These are phyloP conservation scores for Baorangia bicolor DNA, from an alignment of 768 basidiomycete genomes.

Conservation along the genomic window DNA sequence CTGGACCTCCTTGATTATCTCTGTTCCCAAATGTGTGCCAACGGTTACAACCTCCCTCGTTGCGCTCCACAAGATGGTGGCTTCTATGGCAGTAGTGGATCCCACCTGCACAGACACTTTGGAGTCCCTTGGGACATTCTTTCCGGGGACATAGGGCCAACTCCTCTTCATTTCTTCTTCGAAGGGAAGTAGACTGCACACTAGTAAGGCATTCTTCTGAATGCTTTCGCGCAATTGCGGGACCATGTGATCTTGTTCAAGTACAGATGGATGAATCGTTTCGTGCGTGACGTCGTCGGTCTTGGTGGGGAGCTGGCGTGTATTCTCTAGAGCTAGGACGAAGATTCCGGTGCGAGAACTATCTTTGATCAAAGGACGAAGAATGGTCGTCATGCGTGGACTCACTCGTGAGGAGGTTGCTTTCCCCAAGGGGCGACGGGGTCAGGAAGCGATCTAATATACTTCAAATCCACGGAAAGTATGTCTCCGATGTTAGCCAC, in stretches of 20 bases:
- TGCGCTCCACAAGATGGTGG: slow-evolving; percentile 15
- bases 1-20: slow-evolving; percentile 23
- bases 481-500: slow-evolving; percentile 54
- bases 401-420: slow-evolving; percentile 64
- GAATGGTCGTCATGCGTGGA: neutral
- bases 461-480: slow-evolving; percentile 54
- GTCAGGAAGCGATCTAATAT: slow-evolving; percentile 47
- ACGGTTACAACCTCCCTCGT: slow-evolving; percentile 17
- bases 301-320: slow-evolving; percentile 48
- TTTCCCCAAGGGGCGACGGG: slow-evolving; percentile 61
- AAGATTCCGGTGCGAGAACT: slow-evolving; percentile 61
- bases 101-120: slow-evolving; percentile 5
- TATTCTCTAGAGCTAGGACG: slow-evolving; percentile 40
- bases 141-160: slow-evolving; percentile 45
- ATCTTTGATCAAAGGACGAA: neutral
- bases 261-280: slow-evolving; percentile 59
- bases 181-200: slow-evolving; percentile 46
- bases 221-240: slow-evolving; percentile 38
- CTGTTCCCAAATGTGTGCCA: slow-evolving; percentile 16
- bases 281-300: slow-evolving; percentile 53
- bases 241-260: slow-evolving; percentile 41
- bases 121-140: slow-evolving; percentile 11
- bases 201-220: slow-evolving; percentile 41
- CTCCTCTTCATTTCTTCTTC: slow-evolving; percentile 48
- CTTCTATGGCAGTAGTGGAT: neutral